Base-by-base conservation (phyloP, 345 rosid species). In the Chamaenerion angustifolium region DNA sequence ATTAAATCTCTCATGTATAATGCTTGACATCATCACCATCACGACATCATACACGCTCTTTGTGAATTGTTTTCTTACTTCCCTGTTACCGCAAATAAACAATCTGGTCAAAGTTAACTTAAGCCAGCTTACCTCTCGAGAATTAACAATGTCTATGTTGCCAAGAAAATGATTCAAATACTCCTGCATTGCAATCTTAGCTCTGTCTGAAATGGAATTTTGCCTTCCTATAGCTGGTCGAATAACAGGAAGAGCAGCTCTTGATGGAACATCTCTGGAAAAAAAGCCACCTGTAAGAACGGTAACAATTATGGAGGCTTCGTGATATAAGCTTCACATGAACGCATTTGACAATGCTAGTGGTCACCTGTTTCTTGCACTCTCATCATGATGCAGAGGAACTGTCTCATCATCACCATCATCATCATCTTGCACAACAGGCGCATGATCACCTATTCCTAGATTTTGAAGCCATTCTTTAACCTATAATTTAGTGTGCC, bases 381-480 rank as follows among this genome's bases (percentile, higher is more conserved):
- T 82, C 59, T 77, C 98, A 45, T 92, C 98, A 23, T 72, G 80
- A 72, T 78, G 82, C 47, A 87, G 55, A 1, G 74, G 78, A 45
- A 77, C 63, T 46, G 73, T 56, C 53, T 78, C 98, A 31, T 92
- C 96, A 46, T 79, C 93, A 57, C 74, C 80, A 47, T 92, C 94
- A 59, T 80, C 93, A 17, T 76, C 88, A 40, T 87, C 98, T 56
- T 82, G 95, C 59, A 75, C 73, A 41, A 68, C 76, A 5, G 74
- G 75, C 19, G 77, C 25, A 50, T 83, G 78, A 57, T 90, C 98
- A 66, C 92, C 98, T 42, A 90, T 79, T 82, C 96, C 98, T 75
- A 90, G 94, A 83, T 87, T 86, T 81, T 86, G 94, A 75, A 90
- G 98, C 98, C 98, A 90, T 68, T 86, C 98, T 90, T 83, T 90